Base-by-base conservation (phyloP, 768 basidiomycete genomes). In the Lactarius indigo region DNA sequence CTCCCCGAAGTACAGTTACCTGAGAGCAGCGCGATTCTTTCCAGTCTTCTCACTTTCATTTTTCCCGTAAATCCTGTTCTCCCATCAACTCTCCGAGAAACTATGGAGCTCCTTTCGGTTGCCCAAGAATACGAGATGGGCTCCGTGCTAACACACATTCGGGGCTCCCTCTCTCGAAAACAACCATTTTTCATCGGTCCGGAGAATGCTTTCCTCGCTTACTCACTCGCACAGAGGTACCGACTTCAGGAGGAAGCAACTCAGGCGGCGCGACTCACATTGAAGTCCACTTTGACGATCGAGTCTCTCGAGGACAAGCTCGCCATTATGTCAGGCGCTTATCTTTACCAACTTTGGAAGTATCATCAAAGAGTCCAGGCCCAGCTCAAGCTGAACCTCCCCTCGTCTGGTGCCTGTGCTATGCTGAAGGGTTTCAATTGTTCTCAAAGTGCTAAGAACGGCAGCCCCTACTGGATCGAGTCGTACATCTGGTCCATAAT, bases 281-380 rank as follows among this genome's bases (percentile, higher is more conserved):
- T 55, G n/a, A 23, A 28, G 23, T 28, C 12, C 54, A 20, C 54
- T 5, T 26, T 63, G 26, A 56, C 37, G 3, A 42, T 63, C 26
- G 52, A 63, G 26, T 7, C 26, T n/a, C 54, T 56, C 26, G 33
- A 56, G 20, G 28, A 42, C 26, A 50, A 30, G 1, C 10, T 33
- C 12, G 17, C 31, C 37, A 13, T 6, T 18, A 23, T 18, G 35
- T 54, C 52, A 31, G 61, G 61, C 13, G 39, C 37, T 30, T 63
- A 41, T 56, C 61, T 63, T 9, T 23, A 63, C n/a, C 39, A 63
- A 15, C 61, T 63, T 55, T 56, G 61, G 61, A 63, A 63, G 15
- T 63, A 63, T 31, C 2, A 81, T 35, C 17, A 39, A 41, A 41
- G 41, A 15, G 41, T 41, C 15, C 17, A 18, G 15, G 1, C 1